phyloP scores from a whole-genome alignment of 495 filamentous ascomycete genomes.

The Usnea hakonensis region DNA sequence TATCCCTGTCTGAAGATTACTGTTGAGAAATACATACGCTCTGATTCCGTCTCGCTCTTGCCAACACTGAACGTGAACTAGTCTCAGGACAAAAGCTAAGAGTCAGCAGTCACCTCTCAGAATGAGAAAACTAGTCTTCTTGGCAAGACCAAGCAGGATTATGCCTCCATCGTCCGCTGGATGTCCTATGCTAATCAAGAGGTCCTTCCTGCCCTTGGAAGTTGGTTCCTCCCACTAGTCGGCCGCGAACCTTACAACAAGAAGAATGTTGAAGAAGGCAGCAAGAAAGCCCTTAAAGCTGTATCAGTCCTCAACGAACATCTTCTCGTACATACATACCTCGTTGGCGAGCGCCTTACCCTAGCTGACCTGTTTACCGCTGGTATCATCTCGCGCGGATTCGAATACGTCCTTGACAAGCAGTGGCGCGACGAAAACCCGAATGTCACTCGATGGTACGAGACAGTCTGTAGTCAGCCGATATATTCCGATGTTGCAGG shows the following conservation, averaged over 20 bases:
- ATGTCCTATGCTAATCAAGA: slow-evolving; percentile 89
- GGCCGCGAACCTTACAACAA: slow-evolving; percentile 90
- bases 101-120: slow-evolving; percentile 79
- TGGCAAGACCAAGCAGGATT: slow-evolving; percentile 99
- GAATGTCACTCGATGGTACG: slow-evolving; percentile 85
- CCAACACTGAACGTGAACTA: slow-evolving; percentile 26
- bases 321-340: slow-evolving; percentile 88
- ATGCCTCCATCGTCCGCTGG: slow-evolving; percentile 95
- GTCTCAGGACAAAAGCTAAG: slow-evolving; percentile 29
- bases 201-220: slow-evolving; percentile 63
- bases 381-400: slow-evolving; percentile 69
- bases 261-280: slow-evolving; percentile 79
- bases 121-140: slow-evolving; percentile 99
- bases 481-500: slow-evolving; percentile 73
- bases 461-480: slow-evolving; percentile 84
- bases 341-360: slow-evolving; percentile 94
- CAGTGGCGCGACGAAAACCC: slow-evolving; percentile 72
- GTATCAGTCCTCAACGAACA: slow-evolving; percentile 71
- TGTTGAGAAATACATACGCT: slow-evolving; percentile 69
- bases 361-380: slow-evolving; percentile 86
- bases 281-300: slow-evolving; percentile 58
- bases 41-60: slow-evolving; percentile 44
- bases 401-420: slow-evolving; percentile 86
- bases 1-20: slow-evolving; percentile 97
- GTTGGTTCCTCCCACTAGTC: slow-evolving; percentile 83